A percentile compares a stretch with the other conserved stretches of the same genome.
phyloP scores from a whole-genome alignment of 2,329 filamentous ascomycete genomes.

The Elsinoe australis region DNA sequence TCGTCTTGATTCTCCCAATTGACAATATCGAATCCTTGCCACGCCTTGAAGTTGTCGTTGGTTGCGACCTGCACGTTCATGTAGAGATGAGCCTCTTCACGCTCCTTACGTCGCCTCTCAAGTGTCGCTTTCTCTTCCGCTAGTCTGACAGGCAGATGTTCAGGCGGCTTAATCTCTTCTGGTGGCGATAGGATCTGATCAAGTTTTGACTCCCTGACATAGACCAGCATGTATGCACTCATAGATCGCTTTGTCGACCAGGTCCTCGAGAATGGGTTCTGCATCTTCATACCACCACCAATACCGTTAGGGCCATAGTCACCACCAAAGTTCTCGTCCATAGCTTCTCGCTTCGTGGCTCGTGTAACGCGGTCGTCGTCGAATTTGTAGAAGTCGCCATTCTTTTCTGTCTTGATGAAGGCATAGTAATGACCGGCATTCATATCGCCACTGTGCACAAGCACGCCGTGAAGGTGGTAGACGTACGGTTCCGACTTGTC shows the following conservation, averaged over 20 bases:
- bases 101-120: slow-evolving; percentile 75
- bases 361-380: slow-evolving; percentile 97
- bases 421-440: slow-evolving; percentile 99
- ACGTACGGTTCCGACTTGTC: slow-evolving; percentile 83
- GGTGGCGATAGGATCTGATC: slow-evolving; percentile 74
- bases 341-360: slow-evolving; percentile 79
- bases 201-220: slow-evolving; percentile 80
- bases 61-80: slow-evolving; percentile 76
- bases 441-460: slow-evolving; percentile 92
- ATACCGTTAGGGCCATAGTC: slow-evolving; percentile 55
- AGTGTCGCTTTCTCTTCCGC: slow-evolving; percentile 71
- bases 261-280: slow-evolving; percentile 57
- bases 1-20: slow-evolving; percentile 57
- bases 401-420: slow-evolving; percentile 86
- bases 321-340: slow-evolving; percentile 95
- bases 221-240: slow-evolving; percentile 99
- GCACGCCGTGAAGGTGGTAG: slow-evolving; percentile 88
- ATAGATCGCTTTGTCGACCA: slow-evolving; percentile 60
- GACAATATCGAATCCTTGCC: slow-evolving; percentile 75
- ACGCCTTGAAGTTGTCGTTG: slow-evolving; percentile 69
- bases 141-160: slow-evolving; percentile 69
- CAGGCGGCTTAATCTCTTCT: slow-evolving; percentile 68
- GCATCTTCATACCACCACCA: slow-evolving; percentile 50
- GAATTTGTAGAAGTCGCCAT: slow-evolving; percentile 93
- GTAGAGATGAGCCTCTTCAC: slow-evolving; percentile 90